Conservation (phyloP, 2,329 filamentous ascomycete species). For the Bertia moriformis region DNA sequence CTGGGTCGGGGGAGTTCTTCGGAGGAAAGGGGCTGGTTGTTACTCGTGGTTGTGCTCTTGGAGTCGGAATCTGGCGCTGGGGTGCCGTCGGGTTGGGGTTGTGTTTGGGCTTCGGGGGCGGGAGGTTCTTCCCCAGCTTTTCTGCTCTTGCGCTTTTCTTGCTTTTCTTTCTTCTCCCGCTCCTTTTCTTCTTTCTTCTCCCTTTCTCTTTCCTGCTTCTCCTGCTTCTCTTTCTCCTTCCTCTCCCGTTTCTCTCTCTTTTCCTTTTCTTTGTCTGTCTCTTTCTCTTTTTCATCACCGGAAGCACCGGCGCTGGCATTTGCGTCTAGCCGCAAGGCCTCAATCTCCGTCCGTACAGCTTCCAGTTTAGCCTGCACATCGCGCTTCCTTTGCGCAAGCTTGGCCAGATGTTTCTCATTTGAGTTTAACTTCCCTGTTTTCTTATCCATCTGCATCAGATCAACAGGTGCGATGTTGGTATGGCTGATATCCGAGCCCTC, state of each 20-base stretch:
- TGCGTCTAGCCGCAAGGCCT: neutral
- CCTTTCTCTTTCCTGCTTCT: neutral
- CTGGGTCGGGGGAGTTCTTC: no score
- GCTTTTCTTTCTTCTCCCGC: no score
- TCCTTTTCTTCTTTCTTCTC: neutral
- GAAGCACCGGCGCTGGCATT: neutral
- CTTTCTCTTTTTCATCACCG: no score
- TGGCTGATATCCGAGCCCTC: neutral
- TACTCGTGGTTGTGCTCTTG: neutral
- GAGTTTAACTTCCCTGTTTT: constrained; percentile 2
- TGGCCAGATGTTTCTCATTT: constrained; percentile 1
- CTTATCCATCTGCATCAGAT: constrained; percentile 6
- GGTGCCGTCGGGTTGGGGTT: no score
- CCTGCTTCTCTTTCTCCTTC: neutral
- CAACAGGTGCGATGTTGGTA: neutral
- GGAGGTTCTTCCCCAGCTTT: no score
- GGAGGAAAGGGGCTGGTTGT: no score
- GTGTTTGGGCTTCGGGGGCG: no score
- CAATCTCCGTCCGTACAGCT: neutral
- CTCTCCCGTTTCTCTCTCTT: no score
- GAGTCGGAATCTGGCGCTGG: neutral
- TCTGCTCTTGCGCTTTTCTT: no score
- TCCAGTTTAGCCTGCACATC: constrained; percentile 1
- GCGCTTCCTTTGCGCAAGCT: neutral
- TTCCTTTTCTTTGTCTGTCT: no score